These are phyloP conservation scores for Suillus weaverae DNA, from an alignment of 768 basidiomycete genomes.

Conservation along the genomic window DNA sequence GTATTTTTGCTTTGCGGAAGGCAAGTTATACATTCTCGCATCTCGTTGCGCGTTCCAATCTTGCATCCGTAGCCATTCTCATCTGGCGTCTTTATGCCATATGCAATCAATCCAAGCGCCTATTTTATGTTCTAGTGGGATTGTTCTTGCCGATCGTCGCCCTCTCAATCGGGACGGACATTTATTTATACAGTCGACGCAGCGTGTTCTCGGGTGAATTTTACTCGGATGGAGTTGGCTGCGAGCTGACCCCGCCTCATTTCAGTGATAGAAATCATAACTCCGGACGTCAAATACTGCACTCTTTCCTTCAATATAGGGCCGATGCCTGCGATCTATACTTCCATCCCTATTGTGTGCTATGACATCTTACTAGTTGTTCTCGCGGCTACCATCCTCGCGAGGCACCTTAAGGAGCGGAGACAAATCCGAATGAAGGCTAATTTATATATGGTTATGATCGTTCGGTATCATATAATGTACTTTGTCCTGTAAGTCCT, in stretches of 20 bases:
- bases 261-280: background rate
- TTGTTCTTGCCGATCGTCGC: background rate
- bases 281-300: background rate
- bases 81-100: background rate
- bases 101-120: background rate
- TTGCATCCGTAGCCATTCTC: background rate
- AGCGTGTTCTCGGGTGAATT: background rate
- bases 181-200: background rate
- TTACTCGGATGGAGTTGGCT: background rate
- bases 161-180: background rate
- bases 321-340: background rate
- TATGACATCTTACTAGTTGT: background rate
- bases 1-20: background rate
- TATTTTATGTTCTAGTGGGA: background rate
- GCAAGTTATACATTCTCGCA: background rate
- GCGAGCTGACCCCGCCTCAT: background rate
- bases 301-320: background rate
- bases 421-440: background rate
- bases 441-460: background rate
- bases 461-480: background rate
- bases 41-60: background rate
- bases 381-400: background rate
- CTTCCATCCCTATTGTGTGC: background rate
- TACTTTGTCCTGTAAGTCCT: background rate
- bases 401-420: background rate